These are phyloP conservation scores for Candida takata DNA, from an alignment of 805 yeast species.

Conservation along the genomic window DNA sequence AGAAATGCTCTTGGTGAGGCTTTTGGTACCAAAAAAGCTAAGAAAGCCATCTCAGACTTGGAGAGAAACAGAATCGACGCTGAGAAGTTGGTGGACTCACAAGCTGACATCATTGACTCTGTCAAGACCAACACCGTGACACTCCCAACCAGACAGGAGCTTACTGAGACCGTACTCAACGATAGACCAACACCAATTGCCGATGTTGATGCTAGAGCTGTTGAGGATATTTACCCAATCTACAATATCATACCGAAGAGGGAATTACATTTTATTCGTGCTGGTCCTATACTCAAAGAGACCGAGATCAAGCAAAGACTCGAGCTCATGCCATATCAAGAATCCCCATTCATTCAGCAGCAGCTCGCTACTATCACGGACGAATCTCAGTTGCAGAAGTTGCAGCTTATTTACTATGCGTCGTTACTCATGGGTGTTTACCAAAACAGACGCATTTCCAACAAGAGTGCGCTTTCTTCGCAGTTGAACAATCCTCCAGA, in stretches of 20 bases:
- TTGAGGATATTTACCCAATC: conserved; percentile 77
- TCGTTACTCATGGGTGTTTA: conserved; percentile 78
- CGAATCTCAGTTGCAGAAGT: conserved; percentile 44
- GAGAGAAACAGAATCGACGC: conserved; percentile 85
- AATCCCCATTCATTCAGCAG: conserved; percentile 49
- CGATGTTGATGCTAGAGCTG: conserved; percentile 70
- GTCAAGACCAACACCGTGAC: conserved; percentile 63
- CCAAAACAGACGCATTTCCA: conserved; percentile 58
- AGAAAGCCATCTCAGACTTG: conserved; percentile 74
- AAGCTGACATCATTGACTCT: conserved; percentile 74
- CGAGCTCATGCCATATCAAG: conserved; percentile 55
- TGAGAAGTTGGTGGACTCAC: conserved; percentile 65
- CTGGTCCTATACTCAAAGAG: conserved; percentile 54
- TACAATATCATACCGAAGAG: conserved; percentile 59
- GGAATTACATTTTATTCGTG: conserved; percentile 59
- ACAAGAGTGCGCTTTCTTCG: conserved; percentile 51
- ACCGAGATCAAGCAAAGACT: conserved; percentile 40
- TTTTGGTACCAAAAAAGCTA: conserved; percentile 95
- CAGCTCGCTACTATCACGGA: conserved; percentile 32
- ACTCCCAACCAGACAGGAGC: conserved; percentile 64
- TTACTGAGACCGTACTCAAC: conserved; percentile 47
- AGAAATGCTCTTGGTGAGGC: conserved; percentile 89
- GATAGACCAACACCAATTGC: conserved; percentile 83
- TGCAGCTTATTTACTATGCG: conserved; percentile 72
- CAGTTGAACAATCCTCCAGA: conserved; percentile 69